Conservation (phyloP, 73 alveolate genomes). For the Diophrys appendiculata region DNA sequence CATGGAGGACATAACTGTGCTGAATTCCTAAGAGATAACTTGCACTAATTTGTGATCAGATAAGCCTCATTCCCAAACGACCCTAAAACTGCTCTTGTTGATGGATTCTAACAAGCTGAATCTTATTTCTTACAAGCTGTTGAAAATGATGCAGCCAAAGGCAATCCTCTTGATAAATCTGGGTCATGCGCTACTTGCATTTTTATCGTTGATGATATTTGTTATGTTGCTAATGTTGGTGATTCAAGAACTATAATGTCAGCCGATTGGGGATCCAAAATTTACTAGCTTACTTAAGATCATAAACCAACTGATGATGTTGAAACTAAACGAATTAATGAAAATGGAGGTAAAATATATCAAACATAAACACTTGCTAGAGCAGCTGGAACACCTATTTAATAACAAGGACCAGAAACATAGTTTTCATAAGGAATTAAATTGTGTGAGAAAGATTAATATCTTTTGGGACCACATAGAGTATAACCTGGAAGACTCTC, state of each 20-base stretch:
- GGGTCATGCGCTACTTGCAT: constrained; percentile 78
- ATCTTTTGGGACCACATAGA: constrained; percentile 74
- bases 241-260: constrained; percentile 64
- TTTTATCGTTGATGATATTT: constrained; percentile 62
- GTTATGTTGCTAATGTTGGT: constrained; percentile 60
- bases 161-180: constrained; percentile 65
- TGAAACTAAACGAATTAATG: constrained; percentile 73
- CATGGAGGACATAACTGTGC: constrained; percentile 81
- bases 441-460: constrained; percentile 65
- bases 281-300: constrained; percentile 57
- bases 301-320: constrained; percentile 84
- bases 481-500: constrained; percentile 84
- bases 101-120: constrained; percentile 65
- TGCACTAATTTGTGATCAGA: constrained; percentile 57
- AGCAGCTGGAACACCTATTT: constrained; percentile 7
- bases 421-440: constrained; percentile 10
- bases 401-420: neutral
- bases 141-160: constrained; percentile 61
- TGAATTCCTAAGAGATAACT: constrained; percentile 71
- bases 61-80: constrained; percentile 58
- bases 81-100: constrained; percentile 53
- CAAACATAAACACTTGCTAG: constrained; percentile 53
- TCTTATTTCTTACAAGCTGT: constrained; percentile 62
- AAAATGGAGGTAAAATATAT: constrained; percentile 82
- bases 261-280: constrained; percentile 32